phyloP scores from a whole-genome alignment of 352 stramenopile species.

The Phytophthora pseudosyringae region DNA sequence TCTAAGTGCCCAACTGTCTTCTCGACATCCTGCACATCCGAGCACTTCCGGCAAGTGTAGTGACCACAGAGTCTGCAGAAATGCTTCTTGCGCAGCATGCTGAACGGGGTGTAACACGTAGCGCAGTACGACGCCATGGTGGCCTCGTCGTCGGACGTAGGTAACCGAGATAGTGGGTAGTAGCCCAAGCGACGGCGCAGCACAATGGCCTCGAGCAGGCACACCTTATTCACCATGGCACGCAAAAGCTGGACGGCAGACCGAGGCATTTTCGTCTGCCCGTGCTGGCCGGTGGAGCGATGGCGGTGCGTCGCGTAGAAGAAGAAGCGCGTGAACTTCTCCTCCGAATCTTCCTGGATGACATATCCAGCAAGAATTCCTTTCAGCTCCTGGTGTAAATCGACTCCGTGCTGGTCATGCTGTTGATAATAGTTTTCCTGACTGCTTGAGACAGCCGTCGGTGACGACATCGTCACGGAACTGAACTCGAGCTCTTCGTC shows the following conservation, averaged over 20 bases:
- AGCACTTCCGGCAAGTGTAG: conserved; percentile 67
- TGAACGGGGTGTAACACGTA: conserved; percentile 51
- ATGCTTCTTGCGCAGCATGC: conserved; percentile 52
- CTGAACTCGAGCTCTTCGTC: conserved; percentile 41
- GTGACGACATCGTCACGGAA: conserved; percentile 30
- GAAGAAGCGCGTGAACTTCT: conserved; percentile 69
- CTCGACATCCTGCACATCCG: conserved; percentile 49
- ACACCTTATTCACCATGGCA: conserved; percentile 51
- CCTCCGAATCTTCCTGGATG: conserved; percentile 59
- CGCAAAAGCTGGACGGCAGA: conserved; percentile 55
- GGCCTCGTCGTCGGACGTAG: conserved; percentile 26
- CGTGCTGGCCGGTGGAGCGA: conserved; percentile 6
- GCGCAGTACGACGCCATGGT: conserved; percentile 47
- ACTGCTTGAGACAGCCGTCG: conserved; percentile 27
- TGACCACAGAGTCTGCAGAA: conserved; percentile 65
- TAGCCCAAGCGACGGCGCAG: conserved; percentile 60
- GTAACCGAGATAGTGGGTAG: conserved; percentile 45
- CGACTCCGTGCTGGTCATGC: conserved; percentile 22
- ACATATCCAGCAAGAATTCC: conserved; percentile 64
- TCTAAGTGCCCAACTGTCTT: conserved; percentile 48
- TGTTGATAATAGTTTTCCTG: conserved; percentile 24
- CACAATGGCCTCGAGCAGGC: conserved; percentile 48
- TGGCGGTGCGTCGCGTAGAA: conserved; percentile 57
- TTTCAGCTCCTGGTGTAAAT: conserved; percentile 35
- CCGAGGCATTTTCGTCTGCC: conserved; percentile 31